Evolutionary conservation across 2,329 filamentous ascomycete species (phyloP), one percentile per base, ranked within the genome.

Genomic region (Claviceps quebecensis): DNA sequence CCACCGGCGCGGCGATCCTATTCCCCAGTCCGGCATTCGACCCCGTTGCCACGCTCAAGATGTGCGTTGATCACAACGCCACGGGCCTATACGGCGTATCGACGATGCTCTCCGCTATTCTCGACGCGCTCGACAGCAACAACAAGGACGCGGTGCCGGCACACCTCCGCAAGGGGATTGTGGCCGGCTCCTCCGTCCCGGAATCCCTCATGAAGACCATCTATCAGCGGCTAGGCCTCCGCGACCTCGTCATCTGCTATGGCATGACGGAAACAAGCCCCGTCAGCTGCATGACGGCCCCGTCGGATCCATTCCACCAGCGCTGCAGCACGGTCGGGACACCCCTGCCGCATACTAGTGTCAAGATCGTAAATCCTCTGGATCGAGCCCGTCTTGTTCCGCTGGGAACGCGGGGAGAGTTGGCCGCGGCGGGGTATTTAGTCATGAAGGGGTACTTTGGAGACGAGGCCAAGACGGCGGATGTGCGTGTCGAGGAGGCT

Each of bases 211-310:
- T 94, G 87, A 74, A 76, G 17, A 80, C 78, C 54, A 69, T 97
- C 6, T 85, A 91, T 64, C 74, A 75, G 23, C 75, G 72, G 1
- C 72, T 97, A 8, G 93, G 93, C 47, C 71, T 97, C 17, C 78
- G 76, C 0, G 86, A 95, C 52, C 69, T 97, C 22, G 91, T 90
- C 0, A 96, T 95, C 56, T 95, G 90, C 72, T 97, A 96, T 66
- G 90, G 90, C 55, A 95, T 95, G 89, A 96, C 90, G 1, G 90
- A 96, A 68, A 96, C 90, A 1, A 77, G 75, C 47, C 85, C 85
- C 41, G 85, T 87, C 60, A 74, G 78, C 72, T 80, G 78, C 56
- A 95, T 95, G 89, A 95, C 90, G 0, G 73, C 80, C 0, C 90
- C 87, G 0, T 68, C 77, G 17, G 89, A 95, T 62, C 81, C 87